phyloP scores from a whole-genome alignment of 2,329 filamentous ascomycete genomes.

The Polytolypa hystricis region DNA sequence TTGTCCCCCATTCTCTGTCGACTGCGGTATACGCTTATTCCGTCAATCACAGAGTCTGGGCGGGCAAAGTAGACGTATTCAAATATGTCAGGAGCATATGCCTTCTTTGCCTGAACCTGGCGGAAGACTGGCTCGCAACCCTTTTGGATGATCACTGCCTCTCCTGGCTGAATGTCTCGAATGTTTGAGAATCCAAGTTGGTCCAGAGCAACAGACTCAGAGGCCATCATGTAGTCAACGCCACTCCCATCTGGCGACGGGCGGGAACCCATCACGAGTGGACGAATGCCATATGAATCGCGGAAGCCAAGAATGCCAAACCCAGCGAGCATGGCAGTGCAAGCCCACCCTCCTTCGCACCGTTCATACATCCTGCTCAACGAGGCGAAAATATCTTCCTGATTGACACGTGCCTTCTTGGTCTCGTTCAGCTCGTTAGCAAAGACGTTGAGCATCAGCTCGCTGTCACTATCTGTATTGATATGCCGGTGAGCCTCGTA shows the following conservation, averaged over 20 bases:
- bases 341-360: conserved; percentile 67
- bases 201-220: conserved; percentile 71
- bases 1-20: conserved; percentile 78
- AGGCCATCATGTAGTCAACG: conserved; percentile 82
- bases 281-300: conserved; percentile 71
- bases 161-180: conserved; percentile 65
- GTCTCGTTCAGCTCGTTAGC: conserved; percentile 71
- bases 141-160: conserved; percentile 78
- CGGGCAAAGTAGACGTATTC: conserved; percentile 82
- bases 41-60: conserved; percentile 73
- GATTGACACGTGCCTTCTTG: conserved; percentile 69
- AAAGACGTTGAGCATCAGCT: conserved; percentile 81
- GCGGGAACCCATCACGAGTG: conserved; percentile 66
- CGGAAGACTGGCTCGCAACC: conserved; percentile 61
- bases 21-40: conserved; percentile 74
- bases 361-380: conserved; percentile 60
- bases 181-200: conserved; percentile 73
- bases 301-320: conserved; percentile 72
- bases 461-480: conserved; percentile 82
- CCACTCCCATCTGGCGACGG: conserved; percentile 54
- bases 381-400: conserved; percentile 63
- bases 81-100: conserved; percentile 76
- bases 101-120: conserved; percentile 57
- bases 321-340: conserved; percentile 70
- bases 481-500: conserved; percentile 71